Evolutionary conservation across 2,329 filamentous ascomycete genomes (phyloP).

Genomic region (Hypoxylon sp.): DNA sequence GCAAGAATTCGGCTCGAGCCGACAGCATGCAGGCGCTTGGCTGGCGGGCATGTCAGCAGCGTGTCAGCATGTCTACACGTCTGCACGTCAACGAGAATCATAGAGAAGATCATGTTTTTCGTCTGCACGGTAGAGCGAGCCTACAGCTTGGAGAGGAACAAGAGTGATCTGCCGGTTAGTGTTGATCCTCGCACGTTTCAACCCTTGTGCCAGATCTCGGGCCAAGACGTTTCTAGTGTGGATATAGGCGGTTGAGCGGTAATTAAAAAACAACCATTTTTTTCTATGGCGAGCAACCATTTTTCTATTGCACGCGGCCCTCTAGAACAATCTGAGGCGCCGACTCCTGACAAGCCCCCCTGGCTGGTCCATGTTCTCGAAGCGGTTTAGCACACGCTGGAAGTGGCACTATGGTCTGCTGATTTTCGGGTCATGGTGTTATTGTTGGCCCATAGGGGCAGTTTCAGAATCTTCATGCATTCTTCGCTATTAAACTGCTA

Average conservation of each 20-base stretch:
- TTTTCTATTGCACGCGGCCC: too few species aligned
- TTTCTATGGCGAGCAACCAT: background rate
- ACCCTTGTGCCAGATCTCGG: constrained; percentile 38
- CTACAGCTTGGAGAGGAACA: too few species aligned
- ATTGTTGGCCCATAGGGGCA: constrained; percentile 3
- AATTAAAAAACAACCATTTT: constrained; percentile 27
- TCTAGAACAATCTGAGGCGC: constrained; percentile 3
- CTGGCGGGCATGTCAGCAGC: too few species aligned
- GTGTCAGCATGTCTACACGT: too few species aligned
- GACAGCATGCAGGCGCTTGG: constrained; percentile 21
- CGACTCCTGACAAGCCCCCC: constrained; percentile 3
- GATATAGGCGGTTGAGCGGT: constrained; percentile 28
- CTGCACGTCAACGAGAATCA: too few species aligned
- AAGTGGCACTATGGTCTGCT: constrained; percentile 30
- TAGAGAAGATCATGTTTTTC: too few species aligned
- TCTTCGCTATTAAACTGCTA: too few species aligned
- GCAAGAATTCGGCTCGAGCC: constrained; percentile 28
- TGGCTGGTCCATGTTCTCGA: constrained; percentile 3
- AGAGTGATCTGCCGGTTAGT: constrained; percentile 34
- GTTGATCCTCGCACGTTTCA: constrained; percentile 35
- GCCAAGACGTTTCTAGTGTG: constrained; percentile 39
- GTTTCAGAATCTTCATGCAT: constrained; percentile 29
- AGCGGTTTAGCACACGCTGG: background rate
- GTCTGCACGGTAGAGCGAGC: too few species aligned
- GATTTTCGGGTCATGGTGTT: constrained; percentile 27